phyloP scores from a whole-genome alignment of 2,329 filamentous ascomycete species.

The Ophiostoma piceae region DNA sequence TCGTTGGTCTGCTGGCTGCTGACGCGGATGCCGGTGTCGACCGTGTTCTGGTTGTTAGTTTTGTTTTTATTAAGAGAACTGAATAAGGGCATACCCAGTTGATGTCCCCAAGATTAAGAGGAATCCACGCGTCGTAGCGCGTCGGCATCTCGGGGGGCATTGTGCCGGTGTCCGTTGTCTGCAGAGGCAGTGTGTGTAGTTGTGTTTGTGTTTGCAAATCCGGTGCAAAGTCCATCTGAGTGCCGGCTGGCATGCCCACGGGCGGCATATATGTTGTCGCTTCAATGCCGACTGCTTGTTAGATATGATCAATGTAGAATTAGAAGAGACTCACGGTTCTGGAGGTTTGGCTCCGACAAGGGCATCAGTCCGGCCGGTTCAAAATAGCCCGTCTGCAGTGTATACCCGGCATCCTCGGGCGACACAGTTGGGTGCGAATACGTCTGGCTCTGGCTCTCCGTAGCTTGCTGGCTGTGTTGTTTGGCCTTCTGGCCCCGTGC shows the following conservation, averaged over 20 bases:
- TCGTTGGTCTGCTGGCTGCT: constrained; percentile 23
- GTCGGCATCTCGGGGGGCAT: constrained; percentile 1
- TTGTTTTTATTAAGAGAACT: neutral
- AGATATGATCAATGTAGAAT: neutral
- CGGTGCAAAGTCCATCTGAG: neutral
- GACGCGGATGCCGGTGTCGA: constrained; percentile 26
- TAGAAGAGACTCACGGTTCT: neutral
- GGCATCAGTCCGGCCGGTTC: neutral
- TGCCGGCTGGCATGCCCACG: neutral
- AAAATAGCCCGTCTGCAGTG: neutral
- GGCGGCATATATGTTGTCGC: neutral
- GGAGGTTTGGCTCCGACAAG: neutral
- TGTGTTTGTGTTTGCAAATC: neutral
- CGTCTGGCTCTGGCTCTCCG: neutral
- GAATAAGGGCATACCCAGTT: constrained; percentile 26
- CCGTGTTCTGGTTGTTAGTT: constrained; percentile 17
- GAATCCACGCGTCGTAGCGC: constrained; percentile 27
- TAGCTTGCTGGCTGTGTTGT: neutral
- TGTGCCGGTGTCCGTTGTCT: neutral
- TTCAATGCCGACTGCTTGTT: neutral
- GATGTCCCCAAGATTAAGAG: constrained; percentile 24
- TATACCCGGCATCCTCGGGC: neutral
- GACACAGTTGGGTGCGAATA: neutral
- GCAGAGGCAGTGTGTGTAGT: neutral
- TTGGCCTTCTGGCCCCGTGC: neutral